These are phyloP conservation scores for Penicillium angulare DNA, from an alignment of 495 filamentous ascomycete species.

Conservation along the genomic window DNA sequence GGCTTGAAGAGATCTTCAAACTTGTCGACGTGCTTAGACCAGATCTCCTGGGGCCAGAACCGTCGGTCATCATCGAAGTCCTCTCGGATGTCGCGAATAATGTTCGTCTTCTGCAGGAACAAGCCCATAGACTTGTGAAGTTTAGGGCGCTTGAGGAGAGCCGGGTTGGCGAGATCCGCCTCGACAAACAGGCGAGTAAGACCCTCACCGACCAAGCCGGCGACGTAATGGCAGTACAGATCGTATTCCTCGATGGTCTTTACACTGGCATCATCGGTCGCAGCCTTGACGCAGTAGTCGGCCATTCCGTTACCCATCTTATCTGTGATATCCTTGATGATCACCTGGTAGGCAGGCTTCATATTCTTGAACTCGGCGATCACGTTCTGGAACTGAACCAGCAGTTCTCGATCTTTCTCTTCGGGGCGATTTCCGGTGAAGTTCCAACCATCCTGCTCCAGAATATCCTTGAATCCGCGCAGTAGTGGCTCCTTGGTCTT, in stretches of 20 bases:
- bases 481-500: conserved; percentile 83
- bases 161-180: conserved; percentile 81
- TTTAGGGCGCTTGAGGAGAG: conserved; percentile 70
- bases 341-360: conserved; percentile 76
- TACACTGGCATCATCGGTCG: conserved; percentile 73
- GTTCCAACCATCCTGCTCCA: conserved; percentile 85
- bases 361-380: conserved; percentile 85
- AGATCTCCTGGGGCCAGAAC: conserved; percentile 95
- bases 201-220: conserved; percentile 94
- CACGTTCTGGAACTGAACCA: conserved; percentile 87
- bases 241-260: conserved; percentile 87
- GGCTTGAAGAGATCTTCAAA: conserved; percentile 89
- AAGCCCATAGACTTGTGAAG: conserved; percentile 95
- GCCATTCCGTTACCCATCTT: conserved; percentile 99
- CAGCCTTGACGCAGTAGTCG: conserved; percentile 83
- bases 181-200: conserved; percentile 89
- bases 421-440: conserved; percentile 82
- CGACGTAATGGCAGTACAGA: conserved; percentile 95
- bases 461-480: conserved; percentile 70
- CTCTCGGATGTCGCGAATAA: conserved; percentile 92
- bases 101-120: conserved; percentile 97
- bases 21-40: conserved; percentile 86
- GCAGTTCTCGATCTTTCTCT: conserved; percentile 90
- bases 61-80: conserved; percentile 81
- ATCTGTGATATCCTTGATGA: conserved; percentile 91